Evolutionary conservation across 148 eudicot species (phyloP), one percentile per base, ranked within the genome.

Genomic region (Dysphania ambrosioides): DNA sequence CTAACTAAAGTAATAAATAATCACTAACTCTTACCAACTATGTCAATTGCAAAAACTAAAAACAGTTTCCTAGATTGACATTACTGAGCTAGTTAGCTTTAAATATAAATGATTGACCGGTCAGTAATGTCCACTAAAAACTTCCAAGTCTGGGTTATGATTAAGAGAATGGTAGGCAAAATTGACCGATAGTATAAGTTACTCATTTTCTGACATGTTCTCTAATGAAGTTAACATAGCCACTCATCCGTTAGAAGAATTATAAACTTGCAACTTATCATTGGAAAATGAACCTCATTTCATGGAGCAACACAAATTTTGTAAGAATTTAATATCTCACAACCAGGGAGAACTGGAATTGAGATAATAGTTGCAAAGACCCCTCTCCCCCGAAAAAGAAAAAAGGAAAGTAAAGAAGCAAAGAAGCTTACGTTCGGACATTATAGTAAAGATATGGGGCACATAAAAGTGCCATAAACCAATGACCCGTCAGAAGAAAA

Each of bases 391-490:
- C 13, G 0, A 2, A 11, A 19, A 2, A 64, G 6, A 23, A 23
- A 0, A 40, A 12, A 23, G 53, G 21, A 26, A 63, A 47, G 38
- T 29, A 41, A 26, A 72, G 36, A 27, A 60, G n/a, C 7, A 16
- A 64, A 61, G 73, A 75, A 74, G 79, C 98, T 94, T 90, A 94
- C 98, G 76, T 79, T 86, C 83, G 88, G 69, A 88, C 85, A 67
- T 94, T 92, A 87, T 87, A 92, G 88, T 88, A 92, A 1, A 92
- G 84, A 79, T 92, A 94, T 0, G 98, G 98, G 75, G 78, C 79
- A 80, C 87, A 72, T 68, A 94, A 71, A 40, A 94, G 91, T 9
- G 86, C 82, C 98, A 94, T 92, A 81, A 88, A 27, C 98, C 97
- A 94, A 81, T 94, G 98, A 66, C 98, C 98, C 6, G 91, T 86